Conservation (phyloP, 306 rosid genomes). For the Fragaria ananassa region DNA sequence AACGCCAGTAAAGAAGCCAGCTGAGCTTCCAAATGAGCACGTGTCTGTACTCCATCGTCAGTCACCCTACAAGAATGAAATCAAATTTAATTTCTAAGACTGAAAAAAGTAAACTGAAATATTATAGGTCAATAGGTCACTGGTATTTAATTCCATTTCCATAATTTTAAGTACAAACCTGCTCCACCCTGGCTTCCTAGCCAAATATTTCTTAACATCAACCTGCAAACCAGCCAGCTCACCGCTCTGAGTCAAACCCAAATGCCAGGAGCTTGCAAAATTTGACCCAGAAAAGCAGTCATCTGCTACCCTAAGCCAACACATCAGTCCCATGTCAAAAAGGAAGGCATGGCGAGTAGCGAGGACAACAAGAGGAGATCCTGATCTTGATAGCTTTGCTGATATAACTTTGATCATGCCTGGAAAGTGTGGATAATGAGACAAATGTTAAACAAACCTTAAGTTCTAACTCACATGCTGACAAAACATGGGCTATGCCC, state of each 20-base stretch:
- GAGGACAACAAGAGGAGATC: conserved; percentile 77
- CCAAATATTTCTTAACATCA: conserved; percentile 90
- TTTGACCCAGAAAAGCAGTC: conserved; percentile 97
- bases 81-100: conserved; percentile 6
- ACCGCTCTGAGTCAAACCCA: conserved; percentile 81
- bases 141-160: not conserved
- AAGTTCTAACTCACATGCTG: not conserved
- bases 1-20: conserved; percentile 81
- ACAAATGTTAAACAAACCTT: not conserved
- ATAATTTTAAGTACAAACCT: conserved; percentile 51
- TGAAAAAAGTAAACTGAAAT: not conserved
- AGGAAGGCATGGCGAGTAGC: conserved; percentile 93
- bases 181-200: conserved; percentile 97
- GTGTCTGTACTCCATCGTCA: conserved; percentile 93
- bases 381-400: conserved; percentile 67
- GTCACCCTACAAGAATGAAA: conserved; percentile 60
- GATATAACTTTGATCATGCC: conserved; percentile 80
- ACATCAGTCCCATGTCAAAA: conserved; percentile 81
- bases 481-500: conserved; percentile 2
- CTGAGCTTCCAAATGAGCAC: conserved; percentile 95
- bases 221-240: conserved; percentile 95
- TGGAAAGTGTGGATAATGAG: conserved; percentile 28
- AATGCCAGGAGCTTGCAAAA: conserved; percentile 94
- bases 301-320: conserved; percentile 98
- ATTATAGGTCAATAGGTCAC: not conserved